Conservation (phyloP, 2,329 filamentous ascomycete species). For the Penicillium expansum region DNA sequence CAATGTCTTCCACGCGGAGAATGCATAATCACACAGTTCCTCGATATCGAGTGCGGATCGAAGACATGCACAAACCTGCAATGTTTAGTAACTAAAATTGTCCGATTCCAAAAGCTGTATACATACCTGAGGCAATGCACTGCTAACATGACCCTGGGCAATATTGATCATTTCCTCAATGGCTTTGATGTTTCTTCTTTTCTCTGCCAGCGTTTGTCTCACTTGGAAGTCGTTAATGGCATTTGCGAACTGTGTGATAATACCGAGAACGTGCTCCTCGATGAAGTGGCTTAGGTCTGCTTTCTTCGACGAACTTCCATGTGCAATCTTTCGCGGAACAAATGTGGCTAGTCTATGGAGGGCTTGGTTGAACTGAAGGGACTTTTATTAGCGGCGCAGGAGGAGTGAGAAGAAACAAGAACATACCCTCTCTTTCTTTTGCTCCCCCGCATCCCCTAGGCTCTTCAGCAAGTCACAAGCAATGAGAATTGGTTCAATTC, state of each 20-base stretch:
- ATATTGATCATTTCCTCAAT: conserved; percentile 85
- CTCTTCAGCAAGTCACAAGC: conserved; percentile 79
- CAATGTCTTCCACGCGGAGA: conserved; percentile 80
- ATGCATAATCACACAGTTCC: conserved; percentile 72
- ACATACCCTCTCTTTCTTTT: conserved; percentile 45
- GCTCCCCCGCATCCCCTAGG: conserved; percentile 64
- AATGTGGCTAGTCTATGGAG: conserved; percentile 52
- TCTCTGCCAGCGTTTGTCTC: conserved; percentile 62
- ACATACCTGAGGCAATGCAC: conserved; percentile 70
- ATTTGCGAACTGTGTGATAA: conserved; percentile 80
- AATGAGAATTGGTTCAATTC: conserved; percentile 70
- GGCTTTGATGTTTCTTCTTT: conserved; percentile 72
- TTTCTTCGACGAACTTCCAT: conserved; percentile 48
- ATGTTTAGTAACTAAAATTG: neutral
- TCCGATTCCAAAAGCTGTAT: neutral
- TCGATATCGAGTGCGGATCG: conserved; percentile 75
- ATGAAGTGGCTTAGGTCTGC: conserved; percentile 68
- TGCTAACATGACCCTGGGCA: conserved; percentile 68
- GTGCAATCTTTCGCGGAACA: conserved; percentile 49
- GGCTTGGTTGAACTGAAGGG: conserved; percentile 48
- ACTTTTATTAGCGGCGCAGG: neutral
- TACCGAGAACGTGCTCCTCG: conserved; percentile 76
- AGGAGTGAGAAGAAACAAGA: conserved; percentile 46
- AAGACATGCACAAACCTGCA: conserved; percentile 69
- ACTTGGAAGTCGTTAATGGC: conserved; percentile 66